These are phyloP conservation scores for Quercus agrifolia DNA, from an alignment of 306 rosid species.

Conservation along the genomic window DNA sequence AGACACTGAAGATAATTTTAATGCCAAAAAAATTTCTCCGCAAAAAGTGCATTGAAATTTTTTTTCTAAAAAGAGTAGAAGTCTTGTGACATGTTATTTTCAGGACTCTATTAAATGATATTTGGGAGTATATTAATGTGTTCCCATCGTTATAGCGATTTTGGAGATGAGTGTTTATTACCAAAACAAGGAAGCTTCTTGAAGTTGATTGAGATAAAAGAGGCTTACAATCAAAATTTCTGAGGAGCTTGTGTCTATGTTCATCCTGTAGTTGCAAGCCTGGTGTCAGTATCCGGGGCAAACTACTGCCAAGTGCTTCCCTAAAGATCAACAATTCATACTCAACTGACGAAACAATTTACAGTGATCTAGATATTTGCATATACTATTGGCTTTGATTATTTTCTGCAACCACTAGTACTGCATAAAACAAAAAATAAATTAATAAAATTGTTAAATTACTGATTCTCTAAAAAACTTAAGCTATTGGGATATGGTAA, in stretches of 20 bases:
- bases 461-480: too few relatives aligned
- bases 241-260: background rate
- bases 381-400: background rate
- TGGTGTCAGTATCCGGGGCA: background rate
- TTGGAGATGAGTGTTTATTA: background rate
- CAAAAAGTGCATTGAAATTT: background rate
- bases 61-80: background rate
- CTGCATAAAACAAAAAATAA: background rate
- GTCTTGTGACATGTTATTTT: background rate
- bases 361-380: background rate
- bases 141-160: background rate
- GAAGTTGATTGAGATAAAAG: background rate
- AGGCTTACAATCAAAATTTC: background rate
- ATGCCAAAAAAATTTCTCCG: background rate
- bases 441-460: too few relatives aligned
- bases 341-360: background rate
- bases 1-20: background rate
- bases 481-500: too few relatives aligned
- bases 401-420: background rate
- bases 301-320: background rate
- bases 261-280: background rate
- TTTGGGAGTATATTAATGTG: background rate
- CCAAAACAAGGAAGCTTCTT: background rate
- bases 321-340: background rate
- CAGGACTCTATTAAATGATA: background rate